Conservation (phyloP, 345 rosid species). For the Euclidium syriacum region DNA sequence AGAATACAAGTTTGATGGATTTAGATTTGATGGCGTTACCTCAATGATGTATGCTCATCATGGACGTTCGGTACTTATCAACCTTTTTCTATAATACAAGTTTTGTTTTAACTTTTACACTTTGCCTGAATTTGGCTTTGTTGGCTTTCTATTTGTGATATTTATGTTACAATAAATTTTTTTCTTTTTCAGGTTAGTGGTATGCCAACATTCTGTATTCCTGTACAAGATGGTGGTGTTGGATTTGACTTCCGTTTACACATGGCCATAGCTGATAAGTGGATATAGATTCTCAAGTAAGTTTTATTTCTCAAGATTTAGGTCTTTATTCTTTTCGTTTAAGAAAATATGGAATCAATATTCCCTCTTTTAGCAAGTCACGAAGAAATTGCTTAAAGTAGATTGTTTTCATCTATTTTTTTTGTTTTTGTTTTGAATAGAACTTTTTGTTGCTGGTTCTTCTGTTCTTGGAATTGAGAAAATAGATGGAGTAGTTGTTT, state of each 20-base stretch:
- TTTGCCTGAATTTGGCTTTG: background rate
- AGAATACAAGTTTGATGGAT: slow-evolving; percentile 93
- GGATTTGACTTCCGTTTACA: slow-evolving; percentile 98
- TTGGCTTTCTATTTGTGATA: slow-evolving; percentile 1
- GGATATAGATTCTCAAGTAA: slow-evolving; percentile 92
- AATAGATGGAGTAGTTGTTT: slow-evolving; percentile 84
- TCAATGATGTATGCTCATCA: slow-evolving; percentile 99
- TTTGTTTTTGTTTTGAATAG: too few species aligned
- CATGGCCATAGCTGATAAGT: slow-evolving; percentile 96
- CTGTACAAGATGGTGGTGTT: slow-evolving; percentile 89
- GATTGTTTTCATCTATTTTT: too few species aligned
- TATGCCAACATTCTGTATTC: slow-evolving; percentile 92
- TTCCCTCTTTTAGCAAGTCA: too few species aligned
- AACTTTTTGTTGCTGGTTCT: slow-evolving; percentile 94
- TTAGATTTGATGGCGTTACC: slow-evolving; percentile 97
- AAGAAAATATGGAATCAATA: too few species aligned
- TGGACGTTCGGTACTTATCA: slow-evolving; percentile 71
- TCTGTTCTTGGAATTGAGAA: slow-evolving; percentile 93
- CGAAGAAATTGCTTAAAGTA: too few species aligned
- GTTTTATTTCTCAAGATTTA: slow-evolving; percentile 18
- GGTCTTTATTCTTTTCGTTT: too few species aligned
- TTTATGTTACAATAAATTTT: background rate
- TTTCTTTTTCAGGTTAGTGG: slow-evolving; percentile 74
- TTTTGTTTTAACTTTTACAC: background rate
- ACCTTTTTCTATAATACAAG: background rate